phyloP scores from a whole-genome alignment of 495 filamentous ascomycete genomes.

The Penicillium tannophilum region DNA sequence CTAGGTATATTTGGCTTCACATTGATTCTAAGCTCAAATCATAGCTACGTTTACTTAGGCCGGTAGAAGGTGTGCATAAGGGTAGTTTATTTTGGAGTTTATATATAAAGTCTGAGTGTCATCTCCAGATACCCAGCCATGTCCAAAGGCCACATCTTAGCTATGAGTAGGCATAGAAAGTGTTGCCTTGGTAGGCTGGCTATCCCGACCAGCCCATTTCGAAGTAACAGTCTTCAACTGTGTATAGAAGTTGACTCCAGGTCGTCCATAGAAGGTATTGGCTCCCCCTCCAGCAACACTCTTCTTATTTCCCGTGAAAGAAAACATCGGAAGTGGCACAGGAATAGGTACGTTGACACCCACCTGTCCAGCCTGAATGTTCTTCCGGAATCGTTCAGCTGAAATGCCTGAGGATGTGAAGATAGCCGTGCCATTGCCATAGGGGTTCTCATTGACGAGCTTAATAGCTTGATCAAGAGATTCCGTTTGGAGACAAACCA shows the following conservation, averaged over 20 bases:
- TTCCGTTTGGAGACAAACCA: constrained; percentile 57
- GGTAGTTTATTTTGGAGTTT: too few relatives aligned
- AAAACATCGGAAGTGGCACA: constrained; percentile 90
- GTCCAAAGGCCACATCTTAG: not conserved
- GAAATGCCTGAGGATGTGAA: constrained; percentile 62
- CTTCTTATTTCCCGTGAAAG: constrained; percentile 95
- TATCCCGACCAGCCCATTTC: constrained; percentile 15
- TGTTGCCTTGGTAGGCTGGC: constrained; percentile 1
- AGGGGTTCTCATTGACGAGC: constrained; percentile 64
- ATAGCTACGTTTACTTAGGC: too few relatives aligned
- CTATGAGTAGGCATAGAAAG: constrained; percentile 15
- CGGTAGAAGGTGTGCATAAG: too few relatives aligned
- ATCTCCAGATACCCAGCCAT: too few relatives aligned
- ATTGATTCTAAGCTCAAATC: too few relatives aligned
- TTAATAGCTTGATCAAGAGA: constrained; percentile 73
- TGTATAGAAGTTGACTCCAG: constrained; percentile 87
- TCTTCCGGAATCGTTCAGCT: constrained; percentile 60
- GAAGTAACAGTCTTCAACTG: constrained; percentile 90
- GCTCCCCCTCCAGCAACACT: constrained; percentile 86
- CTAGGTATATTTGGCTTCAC: too few relatives aligned
- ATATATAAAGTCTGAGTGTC: too few relatives aligned
- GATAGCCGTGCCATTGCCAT: constrained; percentile 67
- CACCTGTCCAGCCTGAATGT: constrained; percentile 56
- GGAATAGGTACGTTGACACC: constrained; percentile 69
- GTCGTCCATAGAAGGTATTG: constrained; percentile 89